phyloP scores from a whole-genome alignment of 2,329 filamentous ascomycete genomes.

The Trichophyton benhamiae region DNA sequence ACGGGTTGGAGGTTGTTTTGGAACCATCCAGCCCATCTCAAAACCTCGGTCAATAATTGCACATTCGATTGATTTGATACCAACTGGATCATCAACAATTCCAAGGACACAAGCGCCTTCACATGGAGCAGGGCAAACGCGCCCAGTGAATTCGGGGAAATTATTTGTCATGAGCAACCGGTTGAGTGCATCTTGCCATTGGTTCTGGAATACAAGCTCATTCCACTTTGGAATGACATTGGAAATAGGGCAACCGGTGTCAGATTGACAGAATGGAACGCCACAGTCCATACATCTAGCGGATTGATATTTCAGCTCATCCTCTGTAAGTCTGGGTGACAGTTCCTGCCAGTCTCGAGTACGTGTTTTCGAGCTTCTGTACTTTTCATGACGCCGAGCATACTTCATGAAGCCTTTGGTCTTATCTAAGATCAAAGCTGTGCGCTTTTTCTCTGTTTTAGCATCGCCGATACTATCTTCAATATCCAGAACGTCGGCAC shows the following conservation, averaged over 20 bases:
- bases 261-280: slow-evolving; percentile 95
- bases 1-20: slow-evolving; percentile 61
- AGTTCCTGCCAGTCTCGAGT: slow-evolving; percentile 91
- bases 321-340: slow-evolving; percentile 73
- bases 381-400: slow-evolving; percentile 82
- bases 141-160: slow-evolving; percentile 95
- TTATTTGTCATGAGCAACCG: slow-evolving; percentile 93
- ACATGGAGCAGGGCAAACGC: slow-evolving; percentile 91
- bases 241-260: slow-evolving; percentile 87
- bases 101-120: slow-evolving; percentile 92
- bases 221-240: slow-evolving; percentile 99
- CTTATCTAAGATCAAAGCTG: slow-evolving; percentile 89
- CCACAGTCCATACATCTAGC: slow-evolving; percentile 98
- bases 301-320: slow-evolving; percentile 92
- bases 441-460: slow-evolving; percentile 78
- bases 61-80: slow-evolving; percentile 97
- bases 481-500: slow-evolving; percentile 67
- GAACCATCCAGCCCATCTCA: slow-evolving; percentile 96
- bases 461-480: slow-evolving; percentile 81
- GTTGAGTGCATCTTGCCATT: slow-evolving; percentile 88
- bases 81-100: slow-evolving; percentile 93
- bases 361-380: slow-evolving; percentile 69
- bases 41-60: slow-evolving; percentile 96
- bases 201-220: slow-evolving; percentile 59
- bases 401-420: slow-evolving; percentile 98